Percentiles rank a stretch among this genome's conserved stretches.
Conservation (phyloP, 2,329 filamentous ascomycete species). For the Hirsutella thompsonii region DNA sequence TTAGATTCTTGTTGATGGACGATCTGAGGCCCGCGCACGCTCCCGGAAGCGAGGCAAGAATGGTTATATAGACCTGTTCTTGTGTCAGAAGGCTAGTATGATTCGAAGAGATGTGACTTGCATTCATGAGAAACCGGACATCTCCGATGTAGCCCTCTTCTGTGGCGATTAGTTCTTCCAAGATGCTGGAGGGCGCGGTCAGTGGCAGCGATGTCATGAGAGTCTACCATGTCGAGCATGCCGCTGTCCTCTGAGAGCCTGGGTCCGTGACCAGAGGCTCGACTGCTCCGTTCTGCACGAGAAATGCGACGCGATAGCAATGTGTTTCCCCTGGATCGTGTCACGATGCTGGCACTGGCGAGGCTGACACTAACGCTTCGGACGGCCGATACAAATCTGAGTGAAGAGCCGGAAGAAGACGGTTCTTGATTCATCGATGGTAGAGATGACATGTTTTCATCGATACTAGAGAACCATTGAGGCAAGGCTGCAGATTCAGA, state of each 20-base stretch:
- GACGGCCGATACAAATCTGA: constrained; percentile 66
- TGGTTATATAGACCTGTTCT: constrained; percentile 56
- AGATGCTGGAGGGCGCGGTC: constrained; percentile 59
- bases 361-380: constrained; percentile 73
- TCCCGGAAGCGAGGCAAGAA: constrained; percentile 58
- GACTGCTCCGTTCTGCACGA: constrained; percentile 49
- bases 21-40: constrained; percentile 51
- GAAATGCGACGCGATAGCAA: constrained; percentile 40
- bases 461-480: constrained; percentile 1
- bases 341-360: constrained; percentile 55
- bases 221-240: constrained; percentile 40
- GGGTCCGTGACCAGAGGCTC: constrained; percentile 43
- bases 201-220: constrained; percentile 54
- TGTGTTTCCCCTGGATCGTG: constrained; percentile 42
- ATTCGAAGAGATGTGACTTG: constrained; percentile 25
- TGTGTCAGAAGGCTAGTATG: constrained; percentile 7
- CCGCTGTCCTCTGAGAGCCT: constrained; percentile 53
- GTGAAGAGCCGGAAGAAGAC: constrained; percentile 61
- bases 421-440: constrained; percentile 3
- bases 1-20: constrained; percentile 67
- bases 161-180: constrained; percentile 76
- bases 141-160: constrained; percentile 86
- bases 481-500: constrained; percentile 3
- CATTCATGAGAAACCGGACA: constrained; percentile 75
- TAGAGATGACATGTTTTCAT: background rate